Conservation (phyloP, 345 rosid genomes). For the Rhizophora apiculata region DNA sequence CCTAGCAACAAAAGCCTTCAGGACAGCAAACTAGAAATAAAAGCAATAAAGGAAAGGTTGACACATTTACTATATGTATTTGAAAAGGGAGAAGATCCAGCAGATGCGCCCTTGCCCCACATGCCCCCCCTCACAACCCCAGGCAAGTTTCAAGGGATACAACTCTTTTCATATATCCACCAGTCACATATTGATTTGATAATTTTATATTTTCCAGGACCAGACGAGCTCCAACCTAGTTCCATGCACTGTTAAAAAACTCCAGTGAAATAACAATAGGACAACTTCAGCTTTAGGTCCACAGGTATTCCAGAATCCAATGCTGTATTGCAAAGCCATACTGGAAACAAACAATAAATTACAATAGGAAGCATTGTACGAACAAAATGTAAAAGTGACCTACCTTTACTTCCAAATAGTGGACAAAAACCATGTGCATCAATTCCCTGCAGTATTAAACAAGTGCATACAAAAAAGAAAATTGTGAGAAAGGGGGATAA, state of each 20-base stretch:
- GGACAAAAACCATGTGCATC: conserved; percentile 94
- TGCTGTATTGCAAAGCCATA: not conserved
- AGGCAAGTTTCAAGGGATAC: not conserved
- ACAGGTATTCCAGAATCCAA: not conserved
- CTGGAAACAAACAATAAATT: not conserved
- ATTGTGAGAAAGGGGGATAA: not conserved
- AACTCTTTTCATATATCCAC: not conserved
- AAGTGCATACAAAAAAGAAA: conserved; percentile 16
- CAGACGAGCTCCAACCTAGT: not conserved
- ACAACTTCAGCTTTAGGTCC: not conserved
- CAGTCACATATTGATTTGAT: not conserved
- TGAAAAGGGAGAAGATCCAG: too few relatives aligned
- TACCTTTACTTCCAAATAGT: conserved; percentile 96
- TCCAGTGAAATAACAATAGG: not conserved
- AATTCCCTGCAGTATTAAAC: conserved; percentile 56
- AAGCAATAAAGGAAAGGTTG: too few relatives aligned
- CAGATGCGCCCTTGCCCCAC: too few relatives aligned
- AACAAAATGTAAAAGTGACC: not conserved
- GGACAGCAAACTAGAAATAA: too few relatives aligned
- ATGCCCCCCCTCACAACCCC: too few relatives aligned
- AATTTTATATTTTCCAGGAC: not conserved
- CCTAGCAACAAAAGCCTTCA: too few relatives aligned
- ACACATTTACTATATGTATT: too few relatives aligned
- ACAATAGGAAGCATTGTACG: too few relatives aligned
- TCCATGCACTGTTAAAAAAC: not conserved